Conservation (phyloP, 495 filamentous ascomycete species). For the Penicillium goetzii region DNA sequence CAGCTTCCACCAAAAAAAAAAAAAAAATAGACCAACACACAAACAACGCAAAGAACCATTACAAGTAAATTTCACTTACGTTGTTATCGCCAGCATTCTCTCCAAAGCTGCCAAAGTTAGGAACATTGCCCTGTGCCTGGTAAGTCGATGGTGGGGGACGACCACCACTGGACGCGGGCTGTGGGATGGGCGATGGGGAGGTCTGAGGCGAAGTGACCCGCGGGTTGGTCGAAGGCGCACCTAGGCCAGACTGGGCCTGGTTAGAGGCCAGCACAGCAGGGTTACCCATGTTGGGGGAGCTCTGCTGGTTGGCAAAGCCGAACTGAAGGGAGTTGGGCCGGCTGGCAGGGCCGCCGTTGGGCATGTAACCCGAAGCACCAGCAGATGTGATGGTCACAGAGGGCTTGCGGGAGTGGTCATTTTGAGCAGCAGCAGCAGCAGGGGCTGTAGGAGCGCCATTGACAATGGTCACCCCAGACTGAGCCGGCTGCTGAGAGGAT, state of each 20-base stretch:
- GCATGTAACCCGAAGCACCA: conserved; percentile 70
- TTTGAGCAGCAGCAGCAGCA: conserved; percentile 56
- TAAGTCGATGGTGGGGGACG: conserved; percentile 72
- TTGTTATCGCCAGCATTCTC: conserved; percentile 61
- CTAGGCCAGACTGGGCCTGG: conserved; percentile 54
- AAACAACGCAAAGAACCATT: neutral
- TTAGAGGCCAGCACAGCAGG: conserved; percentile 51
- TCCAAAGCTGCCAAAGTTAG: conserved; percentile 83
- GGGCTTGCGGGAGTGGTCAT: conserved; percentile 78
- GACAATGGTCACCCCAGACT: conserved; percentile 67
- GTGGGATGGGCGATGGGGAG: conserved; percentile 88
- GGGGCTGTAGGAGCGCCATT: conserved; percentile 64
- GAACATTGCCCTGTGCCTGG: conserved; percentile 61
- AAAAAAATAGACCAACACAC: conserved; percentile 15
- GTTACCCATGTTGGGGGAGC: conserved; percentile 67
- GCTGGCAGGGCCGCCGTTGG: conserved; percentile 71
- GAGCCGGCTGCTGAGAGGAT: conserved; percentile 27
- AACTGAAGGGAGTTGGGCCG: conserved; percentile 73
- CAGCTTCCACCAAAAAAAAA: conserved; percentile 11
- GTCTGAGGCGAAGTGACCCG: conserved; percentile 71
- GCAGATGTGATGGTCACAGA: conserved; percentile 86
- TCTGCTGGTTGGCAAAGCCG: conserved; percentile 66
- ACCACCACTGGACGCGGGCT: conserved; percentile 82
- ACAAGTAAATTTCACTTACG: conserved; percentile 55
- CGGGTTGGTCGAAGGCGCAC: conserved; percentile 66